Base-by-base conservation (phyloP, 306 rosid species). In the Cucurbita ficifolia region DNA sequence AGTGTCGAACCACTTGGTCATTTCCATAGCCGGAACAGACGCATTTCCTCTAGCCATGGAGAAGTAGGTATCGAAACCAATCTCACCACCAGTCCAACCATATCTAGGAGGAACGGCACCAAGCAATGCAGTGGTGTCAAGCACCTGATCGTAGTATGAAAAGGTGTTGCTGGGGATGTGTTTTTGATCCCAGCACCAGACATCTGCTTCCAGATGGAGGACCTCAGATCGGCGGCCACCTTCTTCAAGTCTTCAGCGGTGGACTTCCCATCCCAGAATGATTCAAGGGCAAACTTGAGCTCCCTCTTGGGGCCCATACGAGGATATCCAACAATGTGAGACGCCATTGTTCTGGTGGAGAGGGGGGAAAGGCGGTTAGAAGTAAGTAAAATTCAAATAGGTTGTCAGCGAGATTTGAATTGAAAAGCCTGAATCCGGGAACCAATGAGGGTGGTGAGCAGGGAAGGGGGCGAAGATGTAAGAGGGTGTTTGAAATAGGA, bases 1-100 rank as follows among this genome's bases (percentile, higher is more conserved):
- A 77, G 97, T 91, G 83, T 88, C 96, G 65, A 91, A 87, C 96
- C 96, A 91, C 86, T 91, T 88, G 81, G 96, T 88, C 96, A 88
- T 91, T 84, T 88, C 96, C 92, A 91, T 91, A 58, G 97, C 90
- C 17, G 92, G 96, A 54, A 87, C 84, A 40, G 85, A 35, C 17
- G 88, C 88, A 82, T 88, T 87, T 63, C 97, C 97, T 71, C 97
- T 86, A 33, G 92, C 97, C 96, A 88, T 91, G 81, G 97, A 88
- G 82, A 88, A 88, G 83, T 86, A 88, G 38, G 86, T 75, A 38
- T 91, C 92, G 5, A 85, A 88, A n/a, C 87, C 89, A 63, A 91
- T 86, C 86, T 91, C 90, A 21, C 89, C 83, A 6, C 87, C 83
- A 8, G 81, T 78, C 96, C 96, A 91, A 67, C 77, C 82, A 80